A percentile compares a stretch with the other conserved stretches of the same genome.
Evolutionary conservation across 2,329 filamentous ascomycete species (phyloP).

Genomic region (Anthostomella pinea): DNA sequence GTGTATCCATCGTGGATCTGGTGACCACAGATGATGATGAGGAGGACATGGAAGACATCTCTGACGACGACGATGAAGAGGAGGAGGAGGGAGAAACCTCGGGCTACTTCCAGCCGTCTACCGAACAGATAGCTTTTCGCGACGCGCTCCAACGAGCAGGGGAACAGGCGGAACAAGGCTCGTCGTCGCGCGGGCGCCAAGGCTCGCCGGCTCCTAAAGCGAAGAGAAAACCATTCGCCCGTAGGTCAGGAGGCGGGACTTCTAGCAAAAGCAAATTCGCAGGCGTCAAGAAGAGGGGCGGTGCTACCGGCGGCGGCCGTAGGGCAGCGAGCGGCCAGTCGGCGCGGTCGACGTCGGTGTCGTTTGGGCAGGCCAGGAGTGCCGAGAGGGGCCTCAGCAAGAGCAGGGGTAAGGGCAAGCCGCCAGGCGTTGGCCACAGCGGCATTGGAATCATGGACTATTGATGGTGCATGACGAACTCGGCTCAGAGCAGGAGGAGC

Average conservation of each 20-base stretch:
- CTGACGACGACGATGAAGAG: constrained; percentile 23
- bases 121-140: constrained; percentile 30
- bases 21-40: constrained; percentile 39
- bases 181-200: constrained; percentile 12
- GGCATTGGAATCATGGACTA: constrained; percentile 33
- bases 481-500: too few species aligned
- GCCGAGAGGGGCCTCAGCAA: constrained; percentile 7
- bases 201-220: neutral
- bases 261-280: constrained; percentile 13
- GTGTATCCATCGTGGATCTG: constrained; percentile 52
- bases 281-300: constrained; percentile 22
- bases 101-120: constrained; percentile 42
- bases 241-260: constrained; percentile 13
- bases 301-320: constrained; percentile 7
- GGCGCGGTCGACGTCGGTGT: constrained; percentile 6
- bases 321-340: constrained; percentile 14
- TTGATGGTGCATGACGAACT: constrained; percentile 10
- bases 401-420: constrained; percentile 7
- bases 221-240: constrained; percentile 1
- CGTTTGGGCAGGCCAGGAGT: constrained; percentile 4
- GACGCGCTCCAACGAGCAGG: constrained; percentile 20
- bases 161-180: constrained; percentile 17
- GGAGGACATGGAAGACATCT: constrained; percentile 20
- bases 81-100: constrained; percentile 40
- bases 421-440: constrained; percentile 21